Conservation (phyloP, 805 yeast species). For the Komagataella pastoris region DNA sequence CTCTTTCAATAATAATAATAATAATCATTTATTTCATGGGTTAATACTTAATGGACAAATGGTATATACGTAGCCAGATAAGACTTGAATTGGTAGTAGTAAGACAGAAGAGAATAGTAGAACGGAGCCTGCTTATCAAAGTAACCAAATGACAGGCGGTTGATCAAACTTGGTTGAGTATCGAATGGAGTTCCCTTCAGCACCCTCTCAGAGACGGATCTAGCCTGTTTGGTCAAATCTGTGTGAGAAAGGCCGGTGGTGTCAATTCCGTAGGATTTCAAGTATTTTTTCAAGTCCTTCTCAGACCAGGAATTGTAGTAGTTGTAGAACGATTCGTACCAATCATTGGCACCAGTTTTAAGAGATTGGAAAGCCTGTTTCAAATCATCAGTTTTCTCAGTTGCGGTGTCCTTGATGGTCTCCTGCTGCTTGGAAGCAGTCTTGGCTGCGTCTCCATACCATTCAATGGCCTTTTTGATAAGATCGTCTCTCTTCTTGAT, state of each 20-base stretch:
- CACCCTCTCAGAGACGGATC: conserved; percentile 4
- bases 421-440: conserved; percentile 3
- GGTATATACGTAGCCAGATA: not conserved
- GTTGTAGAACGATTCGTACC: conserved; percentile 4
- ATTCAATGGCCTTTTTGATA: conserved; percentile 8
- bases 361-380: conserved; percentile 4
- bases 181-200: not conserved
- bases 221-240: conserved; percentile 24
- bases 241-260: conserved; percentile 15
- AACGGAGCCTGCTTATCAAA: not conserved
- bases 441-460: conserved; percentile 5
- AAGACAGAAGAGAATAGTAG: not conserved
- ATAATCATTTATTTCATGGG: not conserved
- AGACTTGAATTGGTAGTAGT: not conserved
- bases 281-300: conserved; percentile 26
- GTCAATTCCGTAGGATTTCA: conserved; percentile 26
- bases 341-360: conserved; percentile 5
- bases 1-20: not conserved
- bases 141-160: not conserved
- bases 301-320: conserved; percentile 26
- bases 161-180: not conserved
- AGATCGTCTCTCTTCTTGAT: conserved; percentile 13
- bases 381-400: conserved; percentile 7
- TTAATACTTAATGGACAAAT: not conserved
- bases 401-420: conserved; percentile 5